These are phyloP conservation scores for Sphagnum contortum DNA, from an alignment of 225 moss, liverwort and hornwort genomes.

Conservation along the genomic window DNA sequence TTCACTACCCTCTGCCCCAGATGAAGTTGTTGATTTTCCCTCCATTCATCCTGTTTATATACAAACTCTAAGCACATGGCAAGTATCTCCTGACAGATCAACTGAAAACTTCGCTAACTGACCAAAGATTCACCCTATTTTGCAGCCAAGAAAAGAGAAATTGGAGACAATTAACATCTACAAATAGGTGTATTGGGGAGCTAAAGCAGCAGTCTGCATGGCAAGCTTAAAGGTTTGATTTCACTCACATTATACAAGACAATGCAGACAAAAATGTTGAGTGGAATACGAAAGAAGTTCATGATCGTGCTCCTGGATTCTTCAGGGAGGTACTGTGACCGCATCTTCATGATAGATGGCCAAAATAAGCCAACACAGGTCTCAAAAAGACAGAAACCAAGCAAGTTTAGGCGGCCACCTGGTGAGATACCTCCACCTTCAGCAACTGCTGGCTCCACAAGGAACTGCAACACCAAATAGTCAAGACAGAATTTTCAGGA, in stretches of 20 bases:
- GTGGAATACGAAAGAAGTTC: constrained; percentile 98
- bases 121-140: too few relatives aligned
- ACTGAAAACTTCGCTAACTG: too few relatives aligned
- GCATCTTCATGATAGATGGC: constrained; percentile 99
- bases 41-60: too few relatives aligned
- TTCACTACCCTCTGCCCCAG: too few relatives aligned
- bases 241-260: constrained; percentile 85
- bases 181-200: too few relatives aligned
- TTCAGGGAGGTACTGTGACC: constrained; percentile 93
- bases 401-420: constrained; percentile 68
- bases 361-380: constrained; percentile 93
- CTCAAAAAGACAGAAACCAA: constrained; percentile 95
- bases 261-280: constrained; percentile 89
- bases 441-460: constrained; percentile 38
- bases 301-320: constrained; percentile 98
- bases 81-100: too few relatives aligned
- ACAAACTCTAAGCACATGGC: too few relatives aligned
- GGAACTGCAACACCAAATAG: constrained; percentile 36
- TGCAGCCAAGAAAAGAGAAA: neutral
- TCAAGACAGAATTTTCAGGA: neutral
- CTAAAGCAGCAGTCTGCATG: too few relatives aligned
- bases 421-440: constrained; percentile 30
- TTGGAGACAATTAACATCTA: neutral
- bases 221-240: too few relatives aligned
- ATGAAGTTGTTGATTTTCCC: too few relatives aligned